These are phyloP conservation scores for Mycena venus DNA, from an alignment of 768 basidiomycete species.

Conservation along the genomic window DNA sequence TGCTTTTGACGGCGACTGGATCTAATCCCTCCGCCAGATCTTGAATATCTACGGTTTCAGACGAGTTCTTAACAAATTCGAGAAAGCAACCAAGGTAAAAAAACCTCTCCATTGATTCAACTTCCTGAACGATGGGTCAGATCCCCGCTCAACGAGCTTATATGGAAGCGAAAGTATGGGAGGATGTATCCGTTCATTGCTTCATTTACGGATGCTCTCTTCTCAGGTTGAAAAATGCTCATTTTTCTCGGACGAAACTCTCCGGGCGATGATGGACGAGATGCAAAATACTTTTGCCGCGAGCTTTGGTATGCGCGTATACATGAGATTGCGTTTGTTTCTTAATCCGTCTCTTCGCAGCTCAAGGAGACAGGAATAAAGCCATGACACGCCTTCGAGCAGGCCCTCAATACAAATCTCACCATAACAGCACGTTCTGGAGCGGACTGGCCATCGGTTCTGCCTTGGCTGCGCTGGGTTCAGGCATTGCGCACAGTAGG, in stretches of 20 bases:
- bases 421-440: constrained; percentile 81
- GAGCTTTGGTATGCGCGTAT: constrained; percentile 74
- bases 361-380: constrained; percentile 79
- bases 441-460: constrained; percentile 82
- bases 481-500: constrained; percentile 74
- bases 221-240: constrained; percentile 74
- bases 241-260: constrained; percentile 72
- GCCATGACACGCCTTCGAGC: constrained; percentile 78
- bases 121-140: constrained; percentile 45
- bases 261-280: constrained; percentile 78
- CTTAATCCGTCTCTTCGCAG: constrained; percentile 39
- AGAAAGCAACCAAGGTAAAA: constrained; percentile 79
- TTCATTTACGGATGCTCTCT: background rate
- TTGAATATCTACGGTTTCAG: constrained; percentile 92
- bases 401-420: constrained; percentile 62
- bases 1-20: background rate
- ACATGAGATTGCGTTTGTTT: background rate
- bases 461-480: constrained; percentile 74
- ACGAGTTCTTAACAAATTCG: constrained; percentile 88
- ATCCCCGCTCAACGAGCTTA: constrained; percentile 82
- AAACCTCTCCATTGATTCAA: background rate
- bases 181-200: too few species aligned
- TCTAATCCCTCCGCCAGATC: constrained; percentile 56
- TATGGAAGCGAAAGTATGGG: constrained; percentile 79
- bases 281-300: constrained; percentile 83